phyloP scores from a whole-genome alignment of 305 asterid genomes.

The Rubia peregrina region DNA sequence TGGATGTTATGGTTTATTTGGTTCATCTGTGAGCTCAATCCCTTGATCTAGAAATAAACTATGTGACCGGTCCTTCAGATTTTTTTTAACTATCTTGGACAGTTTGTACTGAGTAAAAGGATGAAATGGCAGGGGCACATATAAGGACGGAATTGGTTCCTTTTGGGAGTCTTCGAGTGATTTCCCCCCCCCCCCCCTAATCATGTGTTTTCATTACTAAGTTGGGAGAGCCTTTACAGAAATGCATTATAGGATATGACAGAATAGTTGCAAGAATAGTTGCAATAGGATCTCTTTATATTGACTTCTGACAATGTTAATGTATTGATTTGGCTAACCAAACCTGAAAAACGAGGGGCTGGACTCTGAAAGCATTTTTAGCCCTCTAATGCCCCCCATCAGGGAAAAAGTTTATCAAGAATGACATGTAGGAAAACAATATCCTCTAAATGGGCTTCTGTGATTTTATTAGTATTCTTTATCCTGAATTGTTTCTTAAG shows the following conservation, averaged over 20 bases:
- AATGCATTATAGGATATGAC: no score
- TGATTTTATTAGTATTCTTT: conserved; percentile 24
- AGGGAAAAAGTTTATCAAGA: not conserved
- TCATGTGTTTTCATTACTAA: not conserved
- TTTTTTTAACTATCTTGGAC: not conserved
- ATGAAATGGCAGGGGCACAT: no score
- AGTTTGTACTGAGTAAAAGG: not conserved
- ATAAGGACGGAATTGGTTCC: no score
- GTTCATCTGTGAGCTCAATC: not conserved
- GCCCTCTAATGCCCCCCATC: not conserved
- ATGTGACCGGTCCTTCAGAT: not conserved
- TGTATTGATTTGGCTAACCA: conserved; percentile 11
- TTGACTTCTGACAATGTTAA: conserved; percentile 1
- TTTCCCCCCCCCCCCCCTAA: no score
- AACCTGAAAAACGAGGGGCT: conserved; percentile 6
- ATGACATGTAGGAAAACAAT: not conserved
- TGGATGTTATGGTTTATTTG: no score
- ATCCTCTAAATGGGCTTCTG: conserved; percentile 13
- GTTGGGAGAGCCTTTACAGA: not conserved
- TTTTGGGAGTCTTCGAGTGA: no score
- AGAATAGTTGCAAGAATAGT: not conserved
- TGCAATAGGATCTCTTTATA: not conserved
- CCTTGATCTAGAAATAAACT: not conserved
- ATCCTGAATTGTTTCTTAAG: no score
- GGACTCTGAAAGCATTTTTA: conserved; percentile 9